A percentile compares a stretch with the other conserved stretches of the same genome.
These are phyloP conservation scores for Wickerhamiella occidentalis DNA, from an alignment of 805 yeast genomes.

Conservation along the genomic window DNA sequence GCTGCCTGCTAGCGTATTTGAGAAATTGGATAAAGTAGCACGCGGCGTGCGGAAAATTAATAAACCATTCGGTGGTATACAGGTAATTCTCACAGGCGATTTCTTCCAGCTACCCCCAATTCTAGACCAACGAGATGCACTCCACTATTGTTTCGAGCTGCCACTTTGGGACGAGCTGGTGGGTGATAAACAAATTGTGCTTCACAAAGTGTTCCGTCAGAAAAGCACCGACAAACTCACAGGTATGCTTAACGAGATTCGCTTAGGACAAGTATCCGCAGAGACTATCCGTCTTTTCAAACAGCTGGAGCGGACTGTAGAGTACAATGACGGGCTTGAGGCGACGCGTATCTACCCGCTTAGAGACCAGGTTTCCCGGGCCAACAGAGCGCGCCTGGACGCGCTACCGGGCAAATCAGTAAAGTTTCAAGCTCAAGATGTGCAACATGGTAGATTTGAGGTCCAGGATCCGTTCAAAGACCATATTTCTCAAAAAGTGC, in stretches of 20 bases:
- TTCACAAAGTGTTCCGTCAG: slow-evolving; percentile 79
- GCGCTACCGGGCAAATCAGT: slow-evolving; percentile 25
- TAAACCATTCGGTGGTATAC: slow-evolving; percentile 87
- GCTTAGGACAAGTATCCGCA: slow-evolving; percentile 53
- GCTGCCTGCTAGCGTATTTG: slow-evolving; percentile 69
- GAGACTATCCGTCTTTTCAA: slow-evolving; percentile 39
- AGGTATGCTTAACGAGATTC: slow-evolving; percentile 66
- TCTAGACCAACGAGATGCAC: neutral
- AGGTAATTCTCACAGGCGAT: slow-evolving; percentile 79
- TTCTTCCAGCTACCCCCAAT: slow-evolving; percentile 95
- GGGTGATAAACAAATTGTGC: slow-evolving; percentile 42
- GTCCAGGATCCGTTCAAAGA: slow-evolving; percentile 36
- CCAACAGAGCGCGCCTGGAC: slow-evolving; percentile 46
- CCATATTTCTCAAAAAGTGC: slow-evolving; percentile 54
- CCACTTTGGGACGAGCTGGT: slow-evolving; percentile 57
- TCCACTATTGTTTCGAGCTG: slow-evolving; percentile 58
- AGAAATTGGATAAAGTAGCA: slow-evolving; percentile 61
- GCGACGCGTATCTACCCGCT: slow-evolving; percentile 88
- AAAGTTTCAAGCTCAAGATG: neutral
- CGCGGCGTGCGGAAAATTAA: slow-evolving; percentile 38
- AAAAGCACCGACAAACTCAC: slow-evolving; percentile 54
- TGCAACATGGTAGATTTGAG: neutral
- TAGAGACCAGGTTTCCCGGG: slow-evolving; percentile 64
- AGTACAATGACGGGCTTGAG: slow-evolving; percentile 61
- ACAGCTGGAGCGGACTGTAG: slow-evolving; percentile 38